phyloP scores from a whole-genome alignment of 169 alveolate genomes.

The Blepharisma undulans region DNA sequence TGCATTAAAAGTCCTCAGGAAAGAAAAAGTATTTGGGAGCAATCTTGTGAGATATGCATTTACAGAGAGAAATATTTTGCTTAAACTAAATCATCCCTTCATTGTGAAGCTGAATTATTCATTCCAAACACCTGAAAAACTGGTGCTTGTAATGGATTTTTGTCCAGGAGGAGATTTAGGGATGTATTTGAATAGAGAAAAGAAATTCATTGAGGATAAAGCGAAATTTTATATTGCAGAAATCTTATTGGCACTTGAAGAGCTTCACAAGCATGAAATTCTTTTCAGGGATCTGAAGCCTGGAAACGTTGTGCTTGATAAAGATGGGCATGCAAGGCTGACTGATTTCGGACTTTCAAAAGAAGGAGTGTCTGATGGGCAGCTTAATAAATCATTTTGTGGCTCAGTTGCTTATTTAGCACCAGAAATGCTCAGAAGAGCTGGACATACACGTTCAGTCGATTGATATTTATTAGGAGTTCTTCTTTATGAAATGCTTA shows the following conservation, averaged over 20 bases:
- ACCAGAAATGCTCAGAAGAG: slow-evolving; percentile 85
- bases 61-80: slow-evolving; percentile 87
- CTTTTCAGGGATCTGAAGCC: slow-evolving; percentile 84
- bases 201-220: slow-evolving; percentile 64
- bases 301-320: slow-evolving; percentile 83
- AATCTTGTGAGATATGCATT: slow-evolving; percentile 84
- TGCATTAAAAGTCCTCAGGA: slow-evolving; percentile 86
- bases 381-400: slow-evolving; percentile 80
- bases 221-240: slow-evolving; percentile 68
- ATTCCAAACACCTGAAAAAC: slow-evolving; percentile 78
- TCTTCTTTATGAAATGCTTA: slow-evolving; percentile 81
- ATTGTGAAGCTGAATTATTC: slow-evolving; percentile 85
- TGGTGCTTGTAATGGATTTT: slow-evolving; percentile 80
- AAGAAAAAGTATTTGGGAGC: slow-evolving; percentile 68
- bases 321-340: slow-evolving; percentile 81
- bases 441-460: slow-evolving; percentile 86
- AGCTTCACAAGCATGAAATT: slow-evolving; percentile 69
- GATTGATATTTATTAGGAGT: slow-evolving; percentile 90
- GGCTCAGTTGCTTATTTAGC: slow-evolving; percentile 89
- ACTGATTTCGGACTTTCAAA: slow-evolving; percentile 87
- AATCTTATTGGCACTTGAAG: slow-evolving; percentile 69
- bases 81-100: slow-evolving; percentile 83
- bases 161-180: slow-evolving; percentile 88
- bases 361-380: slow-evolving; percentile 77
- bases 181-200: slow-evolving; percentile 64